Percentiles rank a stretch among this genome's conserved stretches.
Evolutionary conservation across 1,139 yeast species (phyloP).

Genomic region (Geotrichum siamense): DNA sequence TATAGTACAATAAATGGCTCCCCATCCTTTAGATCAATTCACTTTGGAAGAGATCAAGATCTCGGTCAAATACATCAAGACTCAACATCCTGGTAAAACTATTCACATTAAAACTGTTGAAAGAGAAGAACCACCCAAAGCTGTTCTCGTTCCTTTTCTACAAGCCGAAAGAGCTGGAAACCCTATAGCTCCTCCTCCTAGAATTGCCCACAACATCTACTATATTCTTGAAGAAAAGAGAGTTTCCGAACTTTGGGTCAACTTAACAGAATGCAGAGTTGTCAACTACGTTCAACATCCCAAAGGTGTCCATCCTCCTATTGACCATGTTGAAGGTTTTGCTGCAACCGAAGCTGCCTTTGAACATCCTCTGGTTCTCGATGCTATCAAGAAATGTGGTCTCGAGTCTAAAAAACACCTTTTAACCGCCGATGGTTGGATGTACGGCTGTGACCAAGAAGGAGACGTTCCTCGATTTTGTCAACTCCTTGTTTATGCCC

Average conservation of each 20-base stretch:
- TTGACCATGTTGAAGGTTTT: slow-evolving; percentile 61
- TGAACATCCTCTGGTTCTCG: slow-evolving; percentile 60
- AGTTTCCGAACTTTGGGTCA: slow-evolving; percentile 68
- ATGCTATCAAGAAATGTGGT: slow-evolving; percentile 50
- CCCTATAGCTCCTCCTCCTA: slow-evolving; percentile 45
- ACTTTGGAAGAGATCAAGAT: slow-evolving; percentile 56
- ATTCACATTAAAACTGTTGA: slow-evolving; percentile 70
- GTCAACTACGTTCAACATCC: slow-evolving; percentile 53
- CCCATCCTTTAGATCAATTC: slow-evolving; percentile 60
- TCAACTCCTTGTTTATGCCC: slow-evolving; percentile 66
- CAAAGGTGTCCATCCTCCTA: slow-evolving; percentile 64
- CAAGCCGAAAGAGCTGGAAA: slow-evolving; percentile 61
- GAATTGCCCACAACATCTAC: slow-evolving; percentile 66
- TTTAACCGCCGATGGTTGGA: slow-evolving; percentile 87
- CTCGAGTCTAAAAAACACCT: slow-evolving; percentile 43
- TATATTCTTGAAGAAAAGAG: slow-evolving; percentile 48
- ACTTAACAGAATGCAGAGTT: slow-evolving; percentile 51
- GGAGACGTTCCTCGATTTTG: slow-evolving; percentile 63
- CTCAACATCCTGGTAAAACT: slow-evolving; percentile 42
- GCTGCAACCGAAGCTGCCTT: slow-evolving; percentile 64
- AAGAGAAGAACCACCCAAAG: slow-evolving; percentile 75
- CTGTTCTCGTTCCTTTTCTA: slow-evolving; percentile 58
- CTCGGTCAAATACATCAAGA: slow-evolving; percentile 47
- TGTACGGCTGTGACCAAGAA: slow-evolving; percentile 81
- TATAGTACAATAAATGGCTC: slow-evolving; percentile 24